phyloP scores from a whole-genome alignment of 2,329 filamentous ascomycete genomes.

The Sarocladium strictum region DNA sequence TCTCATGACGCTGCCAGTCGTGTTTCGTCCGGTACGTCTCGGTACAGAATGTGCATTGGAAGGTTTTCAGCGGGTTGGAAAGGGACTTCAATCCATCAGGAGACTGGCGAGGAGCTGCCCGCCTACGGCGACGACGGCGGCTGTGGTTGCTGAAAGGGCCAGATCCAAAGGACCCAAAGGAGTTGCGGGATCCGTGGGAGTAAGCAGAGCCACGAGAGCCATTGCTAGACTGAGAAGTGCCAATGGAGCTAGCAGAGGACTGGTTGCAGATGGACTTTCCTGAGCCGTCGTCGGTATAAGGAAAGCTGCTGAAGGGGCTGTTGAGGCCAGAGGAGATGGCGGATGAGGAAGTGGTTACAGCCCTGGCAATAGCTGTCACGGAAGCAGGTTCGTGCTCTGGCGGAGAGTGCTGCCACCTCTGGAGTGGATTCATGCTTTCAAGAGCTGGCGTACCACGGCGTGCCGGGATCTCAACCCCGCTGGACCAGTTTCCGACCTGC shows the following conservation, averaged over 20 bases:
- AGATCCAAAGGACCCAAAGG: constrained; percentile 45
- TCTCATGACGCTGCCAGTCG: constrained; percentile 67
- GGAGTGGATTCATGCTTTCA: constrained; percentile 49
- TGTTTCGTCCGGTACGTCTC: constrained; percentile 63
- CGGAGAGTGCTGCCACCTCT: constrained; percentile 54
- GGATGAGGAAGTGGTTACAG: constrained; percentile 48
- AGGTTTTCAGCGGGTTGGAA: constrained; percentile 43
- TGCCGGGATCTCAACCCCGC: constrained; percentile 57
- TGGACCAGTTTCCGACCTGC: constrained; percentile 51
- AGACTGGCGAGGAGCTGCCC: constrained; percentile 27
- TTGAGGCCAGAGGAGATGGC: constrained; percentile 48
- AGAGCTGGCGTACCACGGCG: constrained; percentile 48
- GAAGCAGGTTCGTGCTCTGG: constrained; percentile 56
- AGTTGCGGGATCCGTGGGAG: constrained; percentile 52
- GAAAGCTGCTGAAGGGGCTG: constrained; percentile 51
- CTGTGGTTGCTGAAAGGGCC: constrained; percentile 35
- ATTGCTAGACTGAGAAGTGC: constrained; percentile 55
- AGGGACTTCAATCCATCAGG: not conserved
- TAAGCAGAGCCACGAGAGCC: constrained; percentile 54
- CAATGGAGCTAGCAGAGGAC: constrained; percentile 55
- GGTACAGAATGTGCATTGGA: constrained; percentile 64
- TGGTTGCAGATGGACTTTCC: constrained; percentile 50
- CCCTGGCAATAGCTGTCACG: constrained; percentile 51
- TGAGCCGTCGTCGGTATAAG: constrained; percentile 57
- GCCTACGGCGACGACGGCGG: constrained; percentile 43